Percentiles rank a stretch among this genome's conserved stretches.
Conservation (phyloP, 2,329 filamentous ascomycete genomes). For the Alternaria atra region DNA sequence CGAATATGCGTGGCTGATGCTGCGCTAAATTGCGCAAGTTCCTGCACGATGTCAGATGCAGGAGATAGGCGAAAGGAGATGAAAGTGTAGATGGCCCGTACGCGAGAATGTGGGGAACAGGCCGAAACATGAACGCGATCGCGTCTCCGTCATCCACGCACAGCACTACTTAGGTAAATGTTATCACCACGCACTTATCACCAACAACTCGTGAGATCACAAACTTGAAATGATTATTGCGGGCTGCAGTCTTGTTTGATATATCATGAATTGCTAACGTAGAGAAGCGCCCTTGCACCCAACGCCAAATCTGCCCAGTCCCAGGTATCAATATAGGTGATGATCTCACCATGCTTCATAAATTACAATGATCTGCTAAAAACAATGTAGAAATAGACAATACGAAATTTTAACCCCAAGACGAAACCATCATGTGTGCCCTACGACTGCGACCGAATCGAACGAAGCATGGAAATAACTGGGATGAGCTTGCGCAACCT, state of each 20-base stretch:
- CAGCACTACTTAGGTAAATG: neutral
- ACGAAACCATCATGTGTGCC: neutral
- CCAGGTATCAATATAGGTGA: neutral
- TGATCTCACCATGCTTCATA: conserved; percentile 1
- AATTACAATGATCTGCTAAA: conserved; percentile 2
- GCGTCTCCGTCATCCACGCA: neutral
- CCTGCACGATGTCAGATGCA: conserved; percentile 3
- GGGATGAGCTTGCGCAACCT: conserved; percentile 25
- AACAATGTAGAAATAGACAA: neutral
- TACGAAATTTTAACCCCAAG: neutral
- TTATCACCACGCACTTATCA: neutral
- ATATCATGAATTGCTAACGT: too few relatives aligned
- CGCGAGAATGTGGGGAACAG: neutral
- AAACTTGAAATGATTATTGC: too few relatives aligned
- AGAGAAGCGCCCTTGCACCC: neutral
- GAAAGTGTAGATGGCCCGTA: neutral
- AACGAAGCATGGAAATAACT: conserved; percentile 21
- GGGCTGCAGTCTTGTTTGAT: too few relatives aligned
- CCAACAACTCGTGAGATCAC: too few relatives aligned
- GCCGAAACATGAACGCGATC: neutral
- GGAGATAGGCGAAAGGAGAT: neutral
- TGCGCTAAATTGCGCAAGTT: conserved; percentile 22
- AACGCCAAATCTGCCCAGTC: conserved; percentile 8
- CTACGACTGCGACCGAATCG: conserved; percentile 14
- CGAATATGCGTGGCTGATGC: neutral